phyloP scores from a whole-genome alignment of 495 filamentous ascomycete genomes.

The Rusavskia elegans region DNA sequence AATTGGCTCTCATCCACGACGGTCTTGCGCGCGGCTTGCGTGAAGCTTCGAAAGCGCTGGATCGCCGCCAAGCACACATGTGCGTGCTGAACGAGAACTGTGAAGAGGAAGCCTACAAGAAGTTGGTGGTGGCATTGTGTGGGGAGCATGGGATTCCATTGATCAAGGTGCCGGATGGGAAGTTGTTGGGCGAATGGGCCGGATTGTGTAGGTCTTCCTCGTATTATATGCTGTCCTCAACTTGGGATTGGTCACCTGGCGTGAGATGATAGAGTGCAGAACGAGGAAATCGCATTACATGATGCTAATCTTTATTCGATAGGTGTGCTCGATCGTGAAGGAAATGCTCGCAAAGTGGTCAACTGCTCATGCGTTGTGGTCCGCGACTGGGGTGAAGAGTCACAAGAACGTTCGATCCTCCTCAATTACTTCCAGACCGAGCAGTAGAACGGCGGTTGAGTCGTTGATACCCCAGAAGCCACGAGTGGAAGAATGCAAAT shows the following conservation, averaged over 20 bases:
- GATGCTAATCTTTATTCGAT: slow-evolving; percentile 13
- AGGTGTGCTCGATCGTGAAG: slow-evolving; percentile 98
- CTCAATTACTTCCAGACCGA: slow-evolving; percentile 99
- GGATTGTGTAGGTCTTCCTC: slow-evolving; percentile 71
- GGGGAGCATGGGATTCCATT: slow-evolving; percentile 97
- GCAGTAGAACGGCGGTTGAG: slow-evolving; percentile 28
- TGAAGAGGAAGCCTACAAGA: slow-evolving; percentile 99
- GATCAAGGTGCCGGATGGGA: slow-evolving; percentile 99
- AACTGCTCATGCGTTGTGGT: slow-evolving; percentile 99
- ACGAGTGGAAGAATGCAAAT: too few species aligned
- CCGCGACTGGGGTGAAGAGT: slow-evolving; percentile 98
- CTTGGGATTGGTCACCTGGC: neutral
- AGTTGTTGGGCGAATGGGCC: slow-evolving; percentile 98
- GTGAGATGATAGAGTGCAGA: neutral
- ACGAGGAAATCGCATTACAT: neutral
- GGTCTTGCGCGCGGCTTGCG: slow-evolving; percentile 95
- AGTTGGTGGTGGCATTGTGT: slow-evolving; percentile 95
- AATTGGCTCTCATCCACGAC: slow-evolving; percentile 98
- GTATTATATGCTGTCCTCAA: slow-evolving; percentile 1
- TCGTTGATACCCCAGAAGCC: too few species aligned
- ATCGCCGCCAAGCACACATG: slow-evolving; percentile 97
- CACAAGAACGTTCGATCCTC: slow-evolving; percentile 90
- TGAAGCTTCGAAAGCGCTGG: slow-evolving; percentile 93
- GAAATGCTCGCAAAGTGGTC: slow-evolving; percentile 98
- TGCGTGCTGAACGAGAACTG: slow-evolving; percentile 97